Evolutionary conservation across 139 green algal genomes (phyloP), one percentile per base, ranked within the genome.

Genomic region (Coelastrella sp.): DNA sequence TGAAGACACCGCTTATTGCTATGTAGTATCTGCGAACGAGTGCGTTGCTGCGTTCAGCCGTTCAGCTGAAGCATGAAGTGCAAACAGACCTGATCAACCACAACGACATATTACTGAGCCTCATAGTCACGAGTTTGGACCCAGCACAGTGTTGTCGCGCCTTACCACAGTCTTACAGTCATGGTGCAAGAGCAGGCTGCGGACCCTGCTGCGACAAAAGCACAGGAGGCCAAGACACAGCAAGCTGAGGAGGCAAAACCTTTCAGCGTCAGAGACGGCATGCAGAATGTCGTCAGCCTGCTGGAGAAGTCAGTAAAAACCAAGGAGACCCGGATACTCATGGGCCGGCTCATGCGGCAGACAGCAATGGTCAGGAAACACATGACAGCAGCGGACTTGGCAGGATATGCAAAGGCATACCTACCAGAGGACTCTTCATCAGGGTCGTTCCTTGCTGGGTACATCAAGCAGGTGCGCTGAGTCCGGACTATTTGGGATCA

Each of bases 321-420:
- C 3, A 98, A 98, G 90, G 97, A 98, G 65, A 97, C 97, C 3
- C 92, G 96, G 64, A 65, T 97, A 56, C 82, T 97, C 60, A 94
- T 95, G 68, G 95, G 95, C 5, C 74, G 96, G 32, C 80, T 98
- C n/a, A 85, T 98, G 47, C 92, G 97, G 6, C 93, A 97, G 85
- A 98, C 95, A 8, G 93, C 96, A 3, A 79, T 86, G n/a, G 71
- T 97, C 13, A 92, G 96, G 14, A 93, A 92, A 32, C 91, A 96
- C 59, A 86, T 99, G 4, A 95, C 66, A 0, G 22, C 90, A 11
- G 61, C 90, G 2, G 92, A 94, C 68, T 87, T 99, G 7, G 83
- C 80, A 23, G 65, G 80, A 0, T 97, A 97, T 82, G 47, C 98
- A 17, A 88, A 76, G 32, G 73, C 88, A 7, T 79, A 83, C 3